Conservation (phyloP, 257 asterid species). For the Solanum chmielewskii region DNA sequence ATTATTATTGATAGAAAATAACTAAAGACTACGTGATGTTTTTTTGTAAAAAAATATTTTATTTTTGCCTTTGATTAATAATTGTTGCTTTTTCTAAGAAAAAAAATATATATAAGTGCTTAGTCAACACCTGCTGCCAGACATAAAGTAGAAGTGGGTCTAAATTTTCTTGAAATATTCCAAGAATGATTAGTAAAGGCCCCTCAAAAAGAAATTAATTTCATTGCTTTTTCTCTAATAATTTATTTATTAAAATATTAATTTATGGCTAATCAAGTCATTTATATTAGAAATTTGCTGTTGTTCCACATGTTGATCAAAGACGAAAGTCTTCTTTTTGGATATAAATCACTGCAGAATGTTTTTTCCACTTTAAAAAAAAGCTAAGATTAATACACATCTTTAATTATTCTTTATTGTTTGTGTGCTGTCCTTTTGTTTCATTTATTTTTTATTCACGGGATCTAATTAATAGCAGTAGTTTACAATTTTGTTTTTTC, state of each 20-base stretch:
- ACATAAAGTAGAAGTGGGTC: conserved; percentile 54
- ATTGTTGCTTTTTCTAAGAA: background rate
- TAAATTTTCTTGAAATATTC: conserved; percentile 46
- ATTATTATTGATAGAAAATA: no score
- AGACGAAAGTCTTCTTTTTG: conserved; percentile 2
- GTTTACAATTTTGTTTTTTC: background rate
- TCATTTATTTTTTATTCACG: background rate
- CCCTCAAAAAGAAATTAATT: conserved; percentile 21
- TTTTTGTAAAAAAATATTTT: background rate
- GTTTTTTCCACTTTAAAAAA: background rate
- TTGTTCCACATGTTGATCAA: conserved; percentile 7
- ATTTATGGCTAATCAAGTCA: background rate
- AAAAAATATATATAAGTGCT: background rate
- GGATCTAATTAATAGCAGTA: background rate
- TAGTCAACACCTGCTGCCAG: conserved; percentile 56
- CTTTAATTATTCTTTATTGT: background rate
- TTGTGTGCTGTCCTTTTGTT: background rate
- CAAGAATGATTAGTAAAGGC: conserved; percentile 47
- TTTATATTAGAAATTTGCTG: background rate
- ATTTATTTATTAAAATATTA: background rate
- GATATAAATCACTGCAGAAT: conserved; percentile 4
- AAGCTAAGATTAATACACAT: background rate
- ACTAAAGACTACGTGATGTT: no score
- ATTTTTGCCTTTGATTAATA: background rate
- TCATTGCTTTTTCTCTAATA: background rate